Base-by-base conservation (phyloP, 2,329 filamentous ascomycete species). In the Fusarium torreyae region DNA sequence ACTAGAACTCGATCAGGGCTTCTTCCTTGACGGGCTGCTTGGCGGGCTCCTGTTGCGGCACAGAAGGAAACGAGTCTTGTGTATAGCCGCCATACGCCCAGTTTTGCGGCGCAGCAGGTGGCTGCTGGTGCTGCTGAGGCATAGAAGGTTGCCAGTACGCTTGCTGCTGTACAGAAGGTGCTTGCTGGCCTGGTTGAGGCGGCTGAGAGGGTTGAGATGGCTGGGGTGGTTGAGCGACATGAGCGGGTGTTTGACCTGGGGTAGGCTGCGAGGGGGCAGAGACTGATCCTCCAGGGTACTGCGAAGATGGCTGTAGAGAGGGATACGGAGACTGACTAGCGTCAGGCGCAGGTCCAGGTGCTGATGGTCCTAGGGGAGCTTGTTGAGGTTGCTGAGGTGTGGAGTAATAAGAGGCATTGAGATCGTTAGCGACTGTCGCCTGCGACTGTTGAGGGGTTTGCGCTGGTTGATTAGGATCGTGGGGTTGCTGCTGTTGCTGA, bases 1-100 rank as follows among this genome's bases (percentile, higher is more conserved):
- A 49, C 76, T 71, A 94, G 66, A 95, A 84, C 78, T 96, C 93
- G 79, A 96, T 96, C 74, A 96, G 80, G 61, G 89, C 91, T 79
- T 95, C 93, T 79, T 95, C 92, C 46, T 91, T 85, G 1, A 82
- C 85, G 15, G 86, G 87, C 73, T 84, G 74, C 64, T 77, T 76
- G 24, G 75, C 64, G 5, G 79, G 80, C 43, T 82, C 81, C 50
- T 80, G 84, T 53, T 81, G 80, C 14, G 87, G 88, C 28, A 87
- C 85, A 4, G 87, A 83, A 2, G 92, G 91, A 74, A 93, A 93
- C 4, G 86, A 81, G 24, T 90, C 87, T 73, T 88, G 87, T 5
- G 79, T 81, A 72, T 88, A 90, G 8, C 84, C 82, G 13, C 77
- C 65, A 64, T 88, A 87, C 4, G 79, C 81, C 70, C 81, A 80